phyloP scores from a whole-genome alignment of 2,329 filamentous ascomycete genomes.

The Arthrobotrys sphaeroides region DNA sequence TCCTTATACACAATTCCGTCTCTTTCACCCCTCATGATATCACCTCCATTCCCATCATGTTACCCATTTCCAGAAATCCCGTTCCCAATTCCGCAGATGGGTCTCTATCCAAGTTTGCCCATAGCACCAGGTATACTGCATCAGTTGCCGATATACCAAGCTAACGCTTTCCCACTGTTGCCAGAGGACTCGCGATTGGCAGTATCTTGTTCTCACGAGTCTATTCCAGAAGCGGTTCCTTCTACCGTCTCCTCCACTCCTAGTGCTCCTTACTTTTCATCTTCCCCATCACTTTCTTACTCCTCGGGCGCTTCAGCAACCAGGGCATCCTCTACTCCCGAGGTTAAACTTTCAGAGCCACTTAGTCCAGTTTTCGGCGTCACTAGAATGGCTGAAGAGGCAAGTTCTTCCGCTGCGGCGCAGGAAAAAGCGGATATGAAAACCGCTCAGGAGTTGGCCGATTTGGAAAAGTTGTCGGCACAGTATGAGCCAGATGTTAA shows the following conservation, averaged over 20 bases:
- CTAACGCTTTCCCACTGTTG: constrained; percentile 8
- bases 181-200: too few species aligned
- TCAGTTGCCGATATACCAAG: neutral
- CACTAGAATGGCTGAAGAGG: constrained; percentile 33
- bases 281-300: neutral
- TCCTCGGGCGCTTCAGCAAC: neutral
- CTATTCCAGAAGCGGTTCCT: neutral
- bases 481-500: constrained; percentile 55
- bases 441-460: constrained; percentile 50
- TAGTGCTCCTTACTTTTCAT: neutral
- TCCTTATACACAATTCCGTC: neutral
- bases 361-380: neutral
- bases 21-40: neutral
- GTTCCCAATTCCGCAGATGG: constrained; percentile 3
- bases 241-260: neutral
- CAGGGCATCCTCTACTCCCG: neutral
- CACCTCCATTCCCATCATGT: neutral
- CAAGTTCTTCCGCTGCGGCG: neutral
- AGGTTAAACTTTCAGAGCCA: neutral
- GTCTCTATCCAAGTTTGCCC: neutral
- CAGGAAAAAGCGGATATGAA: constrained; percentile 36
- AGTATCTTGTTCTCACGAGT: neutral
- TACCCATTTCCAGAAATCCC: neutral
- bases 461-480: constrained; percentile 55
- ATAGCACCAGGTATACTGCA: neutral